Evolutionary conservation across 1,284 basidiomycete genomes (phyloP), one percentile per base, ranked within the genome.

Genomic region (Ganoderma lucidum): DNA sequence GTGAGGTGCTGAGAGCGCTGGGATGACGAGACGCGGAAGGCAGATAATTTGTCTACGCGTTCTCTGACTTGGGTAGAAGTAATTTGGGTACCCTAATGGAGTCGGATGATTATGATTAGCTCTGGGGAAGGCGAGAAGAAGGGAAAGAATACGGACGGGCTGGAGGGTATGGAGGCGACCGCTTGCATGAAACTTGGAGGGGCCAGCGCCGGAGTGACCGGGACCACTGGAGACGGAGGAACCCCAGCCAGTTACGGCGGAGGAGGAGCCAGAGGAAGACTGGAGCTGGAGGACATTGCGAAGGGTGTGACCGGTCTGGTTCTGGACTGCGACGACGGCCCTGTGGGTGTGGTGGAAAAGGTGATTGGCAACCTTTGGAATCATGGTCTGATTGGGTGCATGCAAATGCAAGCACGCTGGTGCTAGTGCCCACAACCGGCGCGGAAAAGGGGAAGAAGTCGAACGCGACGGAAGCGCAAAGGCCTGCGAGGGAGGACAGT

Each of bases 351-450:
- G 89, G 72, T 93, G 88, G 42, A 94, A 82, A 66, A 95, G 83
- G 65, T 91, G 88, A 41, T 89, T 91, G 32, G 92, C 90, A 80
- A 93, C 90, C 80, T 93, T 93, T 64, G 93, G 93, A 76, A 95
- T 82, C 93, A 95, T 95, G 64, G 67, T 63, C 32, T 64, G 44
- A 23, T 23, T 23, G 63, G 51, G 28, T 56, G 70, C 72, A 70
- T 73, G 64, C 70, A 70, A 65, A 70, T 73, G 64, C 70, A 70
- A 65, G 63, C 66, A 64, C 39, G 66, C 41, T 62, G 68, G 62
- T 60, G 66, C 41, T 62, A 66, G 62, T 60, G 67, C 60, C 69
- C 63, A 66, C 48, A 17, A 61, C 41, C 39, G 23, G 41, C 59
- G 37, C 14, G 53, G 30, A 65, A 5, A 41, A 56, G 53, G 30